phyloP scores from a whole-genome alignment of 805 yeast species.

The Scheffersomyces lignosus region DNA sequence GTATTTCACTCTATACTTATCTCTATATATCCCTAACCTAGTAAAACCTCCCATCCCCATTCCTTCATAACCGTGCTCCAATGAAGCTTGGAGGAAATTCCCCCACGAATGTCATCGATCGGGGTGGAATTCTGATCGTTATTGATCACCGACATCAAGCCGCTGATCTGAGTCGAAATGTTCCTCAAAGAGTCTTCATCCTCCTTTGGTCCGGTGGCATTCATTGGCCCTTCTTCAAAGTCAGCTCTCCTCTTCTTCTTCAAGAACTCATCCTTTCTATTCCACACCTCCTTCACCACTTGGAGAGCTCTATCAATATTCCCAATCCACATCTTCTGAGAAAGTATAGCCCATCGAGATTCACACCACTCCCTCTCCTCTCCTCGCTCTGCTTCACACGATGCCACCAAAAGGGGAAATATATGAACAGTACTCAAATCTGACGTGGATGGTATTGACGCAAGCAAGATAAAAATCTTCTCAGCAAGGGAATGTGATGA shows the following conservation, averaged over 20 bases:
- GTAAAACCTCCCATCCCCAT: constrained; percentile 73
- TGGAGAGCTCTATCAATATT: constrained; percentile 66
- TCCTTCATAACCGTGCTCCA: constrained; percentile 73
- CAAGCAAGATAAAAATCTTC: constrained; percentile 57
- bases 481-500: constrained; percentile 58
- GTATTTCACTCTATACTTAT: too few relatives aligned
- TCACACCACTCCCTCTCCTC: constrained; percentile 65
- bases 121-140: constrained; percentile 28
- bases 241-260: constrained; percentile 21
- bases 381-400: constrained; percentile 61
- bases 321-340: constrained; percentile 61
- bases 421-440: constrained; percentile 60
- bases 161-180: constrained; percentile 36
- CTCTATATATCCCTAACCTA: constrained; percentile 41
- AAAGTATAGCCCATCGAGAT: constrained; percentile 55
- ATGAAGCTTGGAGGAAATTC: constrained; percentile 53
- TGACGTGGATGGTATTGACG: constrained; percentile 61
- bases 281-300: constrained; percentile 73
- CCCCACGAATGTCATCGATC: constrained; percentile 33
- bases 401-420: constrained; percentile 62
- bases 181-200: constrained; percentile 14
- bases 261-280: constrained; percentile 50
- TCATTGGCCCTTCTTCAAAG: constrained; percentile 3
- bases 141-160: constrained; percentile 41
- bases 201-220: constrained; percentile 6